A percentile compares a stretch with the other conserved stretches of the same genome.
phyloP scores from a whole-genome alignment of 2,329 filamentous ascomycete species.

The Rhinocladiella similis region DNA sequence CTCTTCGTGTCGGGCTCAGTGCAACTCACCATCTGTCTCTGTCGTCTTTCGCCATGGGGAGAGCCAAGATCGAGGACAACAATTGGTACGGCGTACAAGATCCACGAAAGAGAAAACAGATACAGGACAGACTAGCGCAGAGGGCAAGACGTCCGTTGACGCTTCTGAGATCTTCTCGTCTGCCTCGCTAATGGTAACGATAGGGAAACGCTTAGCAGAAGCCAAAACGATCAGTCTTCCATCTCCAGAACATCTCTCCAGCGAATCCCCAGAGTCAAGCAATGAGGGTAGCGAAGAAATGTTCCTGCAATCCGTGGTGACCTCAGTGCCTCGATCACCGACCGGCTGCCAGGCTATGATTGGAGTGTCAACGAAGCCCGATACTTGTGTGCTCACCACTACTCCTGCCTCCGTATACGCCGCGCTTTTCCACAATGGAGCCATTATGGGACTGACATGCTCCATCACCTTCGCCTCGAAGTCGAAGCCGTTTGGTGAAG shows the following conservation, averaged over 20 bases:
- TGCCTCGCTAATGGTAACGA: not conserved
- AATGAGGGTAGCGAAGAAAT: no score
- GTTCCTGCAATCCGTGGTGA: not conserved
- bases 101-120: constrained; percentile 40
- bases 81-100: constrained; percentile 38
- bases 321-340: constrained; percentile 1
- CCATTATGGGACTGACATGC: constrained; percentile 35
- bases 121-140: constrained; percentile 43
- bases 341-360: not conserved
- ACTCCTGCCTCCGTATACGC: constrained; percentile 30
- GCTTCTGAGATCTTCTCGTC: not conserved
- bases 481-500: constrained; percentile 27
- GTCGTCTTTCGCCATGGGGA: constrained; percentile 1
- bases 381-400: not conserved
- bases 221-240: not conserved
- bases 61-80: constrained; percentile 15
- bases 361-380: not conserved
- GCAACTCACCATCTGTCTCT: no score
- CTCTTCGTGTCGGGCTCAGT: no score
- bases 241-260: not conserved
- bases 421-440: constrained; percentile 36
- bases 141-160: constrained; percentile 37
- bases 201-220: constrained; percentile 18
- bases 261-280: not conserved
- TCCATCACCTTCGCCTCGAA: constrained; percentile 28